Evolutionary conservation across 139 green algal species (phyloP), one percentile per base, ranked within the genome.

Genomic region (Micractinium conductrix): DNA sequence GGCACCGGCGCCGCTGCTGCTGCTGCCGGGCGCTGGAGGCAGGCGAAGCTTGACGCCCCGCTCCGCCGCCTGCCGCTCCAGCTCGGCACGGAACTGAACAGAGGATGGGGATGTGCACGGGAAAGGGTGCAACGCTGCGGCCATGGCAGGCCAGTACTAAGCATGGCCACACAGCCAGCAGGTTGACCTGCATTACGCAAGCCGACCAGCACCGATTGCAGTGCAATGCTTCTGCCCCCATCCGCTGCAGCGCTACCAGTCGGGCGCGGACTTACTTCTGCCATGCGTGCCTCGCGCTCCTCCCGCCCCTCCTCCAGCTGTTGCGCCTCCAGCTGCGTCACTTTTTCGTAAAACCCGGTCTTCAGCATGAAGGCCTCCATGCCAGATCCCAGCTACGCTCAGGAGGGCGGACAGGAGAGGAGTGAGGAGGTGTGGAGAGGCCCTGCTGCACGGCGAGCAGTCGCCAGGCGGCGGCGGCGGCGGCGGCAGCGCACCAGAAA

Each of bases 351-450:
- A 81, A 98, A 98, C 44, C 95, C 95, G 22, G 95, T 98, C 50
- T 94, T 93, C 68, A 98, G 95, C 95, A 98, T 98, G 83, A 98
- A 98, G 0, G 88, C 6, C 87, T 98, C 95, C 94, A 98, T 97
- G 42, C 84, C 84, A 33, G 84, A 93, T 28, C 95, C 95, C 9
- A 89, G 40, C 76, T 89, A 80, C 88, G 91, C 76, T 26, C 1
- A 65, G 14, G 12, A 43, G 35, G 10, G n/a, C 1, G 16, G 33
- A 22, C 10, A 21, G 69, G 7, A 16, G 53, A 24, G 53, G 53
- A 62, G 10, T 19, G 19, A 28, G 19, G 48, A 30, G 53, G 10
- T 14, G 2, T 62, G 24, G 53, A 24, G 8, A 14, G 7, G 24
- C 8, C 53, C 6, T 62, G 53, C 53, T 62, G 53, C 53, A 19